Conservation (phyloP, 2,329 filamentous ascomycete species). For the Paradendryphiella salina region DNA sequence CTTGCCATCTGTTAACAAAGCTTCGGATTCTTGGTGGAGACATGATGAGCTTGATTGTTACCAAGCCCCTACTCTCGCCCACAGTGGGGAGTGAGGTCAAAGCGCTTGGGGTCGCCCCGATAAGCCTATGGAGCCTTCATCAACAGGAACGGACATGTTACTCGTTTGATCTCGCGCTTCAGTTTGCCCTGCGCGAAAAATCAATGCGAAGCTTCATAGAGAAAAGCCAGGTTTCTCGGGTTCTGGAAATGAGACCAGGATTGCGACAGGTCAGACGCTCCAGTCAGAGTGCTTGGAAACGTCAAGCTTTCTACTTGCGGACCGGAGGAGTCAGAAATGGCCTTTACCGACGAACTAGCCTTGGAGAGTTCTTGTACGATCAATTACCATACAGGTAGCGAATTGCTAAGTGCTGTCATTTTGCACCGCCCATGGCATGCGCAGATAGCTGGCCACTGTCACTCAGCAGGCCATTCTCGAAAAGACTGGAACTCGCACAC, state of each 20-base stretch:
- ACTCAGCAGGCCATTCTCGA: neutral
- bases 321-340: slow-evolving; percentile 75
- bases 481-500: slow-evolving; percentile 43
- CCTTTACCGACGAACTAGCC: slow-evolving; percentile 89
- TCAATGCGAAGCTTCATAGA: slow-evolving; percentile 69
- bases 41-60: slow-evolving; percentile 65
- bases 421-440: slow-evolving; percentile 68
- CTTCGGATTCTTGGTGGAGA: slow-evolving; percentile 72
- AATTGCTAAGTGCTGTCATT: slow-evolving; percentile 67
- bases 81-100: slow-evolving; percentile 69
- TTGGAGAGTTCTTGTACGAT: slow-evolving; percentile 73
- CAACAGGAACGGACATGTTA: slow-evolving; percentile 50
- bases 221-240: slow-evolving; percentile 69
- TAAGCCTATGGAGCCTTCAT: slow-evolving; percentile 75
- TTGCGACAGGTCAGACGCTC: slow-evolving; percentile 71
- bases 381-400: slow-evolving; percentile 72
- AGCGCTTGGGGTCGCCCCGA: slow-evolving; percentile 73
- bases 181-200: slow-evolving; percentile 70
- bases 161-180: slow-evolving; percentile 66
- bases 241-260: slow-evolving; percentile 77
- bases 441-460: slow-evolving; percentile 46
- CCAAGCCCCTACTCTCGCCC: slow-evolving; percentile 65
- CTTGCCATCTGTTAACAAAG: slow-evolving; percentile 68
- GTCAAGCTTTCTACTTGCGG: slow-evolving; percentile 85
- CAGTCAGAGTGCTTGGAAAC: slow-evolving; percentile 64